These are phyloP conservation scores for Penicillium sclerotigenum DNA, from an alignment of 2,329 filamentous ascomycete genomes.

Conservation along the genomic window DNA sequence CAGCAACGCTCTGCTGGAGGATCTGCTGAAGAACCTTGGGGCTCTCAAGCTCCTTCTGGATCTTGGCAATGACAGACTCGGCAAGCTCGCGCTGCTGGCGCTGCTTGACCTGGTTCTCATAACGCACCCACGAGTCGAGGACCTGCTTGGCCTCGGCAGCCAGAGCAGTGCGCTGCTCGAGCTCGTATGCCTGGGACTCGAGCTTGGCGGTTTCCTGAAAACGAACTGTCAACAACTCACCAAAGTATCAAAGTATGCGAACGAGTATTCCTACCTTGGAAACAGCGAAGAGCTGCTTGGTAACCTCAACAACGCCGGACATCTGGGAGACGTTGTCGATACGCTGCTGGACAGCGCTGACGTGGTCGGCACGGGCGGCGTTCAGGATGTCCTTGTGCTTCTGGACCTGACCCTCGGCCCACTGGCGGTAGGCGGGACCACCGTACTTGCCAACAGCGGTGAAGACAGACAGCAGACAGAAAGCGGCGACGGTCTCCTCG, in stretches of 20 bases:
- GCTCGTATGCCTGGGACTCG: slow-evolving; percentile 92
- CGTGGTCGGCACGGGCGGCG: slow-evolving; percentile 90
- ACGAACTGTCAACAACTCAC: slow-evolving; percentile 4
- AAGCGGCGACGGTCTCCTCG: slow-evolving; percentile 92
- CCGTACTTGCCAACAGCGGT: slow-evolving; percentile 87
- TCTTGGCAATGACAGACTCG: slow-evolving; percentile 90
- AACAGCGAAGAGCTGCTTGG: slow-evolving; percentile 94
- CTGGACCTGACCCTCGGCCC: slow-evolving; percentile 82
- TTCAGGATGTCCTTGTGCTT: slow-evolving; percentile 97
- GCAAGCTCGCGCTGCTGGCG: slow-evolving; percentile 96
- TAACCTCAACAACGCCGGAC: slow-evolving; percentile 89
- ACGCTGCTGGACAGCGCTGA: slow-evolving; percentile 87
- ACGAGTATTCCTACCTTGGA: slow-evolving; percentile 70
- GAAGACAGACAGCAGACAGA: slow-evolving; percentile 93
- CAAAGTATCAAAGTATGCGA: background rate
- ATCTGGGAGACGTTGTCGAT: slow-evolving; percentile 95
- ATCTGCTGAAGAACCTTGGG: slow-evolving; percentile 97
- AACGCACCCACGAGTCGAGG: slow-evolving; percentile 97
- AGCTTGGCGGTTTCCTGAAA: slow-evolving; percentile 89
- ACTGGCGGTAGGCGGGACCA: slow-evolving; percentile 86
- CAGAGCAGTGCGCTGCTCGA: slow-evolving; percentile 92
- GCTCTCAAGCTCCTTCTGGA: slow-evolving; percentile 97
- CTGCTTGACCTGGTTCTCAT: slow-evolving; percentile 98
- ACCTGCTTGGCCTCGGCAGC: slow-evolving; percentile 91
- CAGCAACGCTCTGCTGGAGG: slow-evolving; percentile 89